Percentiles rank a stretch among this genome's conserved stretches.
Conservation (phyloP, 257 asterid genomes). For the Sherardia arvensis region DNA sequence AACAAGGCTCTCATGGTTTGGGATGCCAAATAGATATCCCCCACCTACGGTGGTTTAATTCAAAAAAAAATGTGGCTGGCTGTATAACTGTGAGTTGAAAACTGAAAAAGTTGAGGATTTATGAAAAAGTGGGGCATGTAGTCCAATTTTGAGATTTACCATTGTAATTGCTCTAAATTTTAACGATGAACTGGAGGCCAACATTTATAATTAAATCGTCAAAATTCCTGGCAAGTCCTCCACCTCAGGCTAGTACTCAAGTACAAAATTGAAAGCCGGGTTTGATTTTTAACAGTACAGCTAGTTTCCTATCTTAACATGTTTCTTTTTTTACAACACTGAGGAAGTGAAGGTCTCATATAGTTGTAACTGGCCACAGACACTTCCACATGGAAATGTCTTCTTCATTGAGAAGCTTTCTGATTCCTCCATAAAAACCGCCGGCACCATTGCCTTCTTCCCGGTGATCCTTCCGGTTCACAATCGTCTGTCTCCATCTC, state of each 20-base stretch:
- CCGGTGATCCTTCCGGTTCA: conserved; percentile 47
- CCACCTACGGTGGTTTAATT: too few relatives aligned
- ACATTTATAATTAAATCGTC: not conserved
- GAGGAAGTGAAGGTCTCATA: conserved; percentile 1
- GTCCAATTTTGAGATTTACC: not conserved
- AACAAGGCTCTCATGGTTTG: too few relatives aligned
- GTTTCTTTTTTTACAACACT: conserved; percentile 24
- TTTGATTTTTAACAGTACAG: not conserved
- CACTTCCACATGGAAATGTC: conserved; percentile 63
- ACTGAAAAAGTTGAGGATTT: too few relatives aligned
- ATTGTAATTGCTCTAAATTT: too few relatives aligned
- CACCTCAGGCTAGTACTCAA: conserved; percentile 1
- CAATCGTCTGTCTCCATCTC: conserved; percentile 50
- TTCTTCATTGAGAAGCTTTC: conserved; percentile 43
- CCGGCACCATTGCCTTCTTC: conserved; percentile 61
- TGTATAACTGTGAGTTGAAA: too few relatives aligned
- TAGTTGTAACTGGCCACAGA: conserved; percentile 44
- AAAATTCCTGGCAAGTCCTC: not conserved
- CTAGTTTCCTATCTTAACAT: not conserved
- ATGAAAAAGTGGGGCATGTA: too few relatives aligned
- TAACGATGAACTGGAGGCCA: not conserved
- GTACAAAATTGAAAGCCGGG: conserved; percentile 13
- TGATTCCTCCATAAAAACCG: conserved; percentile 84
- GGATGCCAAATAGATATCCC: too few relatives aligned
- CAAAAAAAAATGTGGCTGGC: too few relatives aligned